Conservation (phyloP, 1,284 basidiomycete species). For the Boletus albobrunnescens region DNA sequence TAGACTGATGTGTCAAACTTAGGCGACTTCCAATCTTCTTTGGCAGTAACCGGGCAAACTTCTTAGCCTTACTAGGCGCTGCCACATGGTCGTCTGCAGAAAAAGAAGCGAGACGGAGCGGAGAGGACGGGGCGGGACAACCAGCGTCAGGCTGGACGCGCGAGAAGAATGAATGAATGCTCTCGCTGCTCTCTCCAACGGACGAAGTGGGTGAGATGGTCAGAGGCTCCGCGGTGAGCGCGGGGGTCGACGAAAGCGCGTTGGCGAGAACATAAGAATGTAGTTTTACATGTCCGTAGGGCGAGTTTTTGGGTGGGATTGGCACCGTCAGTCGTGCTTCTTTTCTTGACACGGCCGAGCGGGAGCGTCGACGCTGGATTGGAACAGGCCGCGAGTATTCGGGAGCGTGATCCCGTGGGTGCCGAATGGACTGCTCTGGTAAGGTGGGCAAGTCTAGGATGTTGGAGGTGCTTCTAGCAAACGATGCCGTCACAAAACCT, state of each 20-base stretch:
- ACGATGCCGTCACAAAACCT: constrained; percentile 20
- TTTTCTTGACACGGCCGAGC: constrained; percentile 32
- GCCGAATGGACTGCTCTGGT: constrained; percentile 14
- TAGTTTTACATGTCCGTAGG: constrained; percentile 31
- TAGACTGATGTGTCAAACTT: constrained; percentile 25
- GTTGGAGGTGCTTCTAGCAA: constrained; percentile 22
- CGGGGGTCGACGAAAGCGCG: constrained; percentile 29
- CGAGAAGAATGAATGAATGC: constrained; percentile 23
- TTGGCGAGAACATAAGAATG: constrained; percentile 27
- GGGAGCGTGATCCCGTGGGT: constrained; percentile 5
- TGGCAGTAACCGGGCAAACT: constrained; percentile 31
- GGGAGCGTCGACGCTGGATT: constrained; percentile 33
- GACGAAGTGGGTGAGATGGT: constrained; percentile 30
- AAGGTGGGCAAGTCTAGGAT: constrained; percentile 14
- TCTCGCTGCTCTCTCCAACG: constrained; percentile 26
- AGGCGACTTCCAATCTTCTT: constrained; percentile 33
- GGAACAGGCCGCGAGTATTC: constrained; percentile 14
- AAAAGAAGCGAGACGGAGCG: constrained; percentile 27
- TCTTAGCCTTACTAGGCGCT: constrained; percentile 24
- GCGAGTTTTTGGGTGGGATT: constrained; percentile 28
- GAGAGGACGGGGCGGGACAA: constrained; percentile 28
- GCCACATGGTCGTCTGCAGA: constrained; percentile 22
- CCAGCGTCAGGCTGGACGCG: constrained; percentile 24
- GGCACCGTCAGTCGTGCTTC: constrained; percentile 29
- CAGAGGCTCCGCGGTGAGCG: constrained; percentile 29